phyloP scores from a whole-genome alignment of 352 stramenopile species.

The Globisporangium abappressorium region DNA sequence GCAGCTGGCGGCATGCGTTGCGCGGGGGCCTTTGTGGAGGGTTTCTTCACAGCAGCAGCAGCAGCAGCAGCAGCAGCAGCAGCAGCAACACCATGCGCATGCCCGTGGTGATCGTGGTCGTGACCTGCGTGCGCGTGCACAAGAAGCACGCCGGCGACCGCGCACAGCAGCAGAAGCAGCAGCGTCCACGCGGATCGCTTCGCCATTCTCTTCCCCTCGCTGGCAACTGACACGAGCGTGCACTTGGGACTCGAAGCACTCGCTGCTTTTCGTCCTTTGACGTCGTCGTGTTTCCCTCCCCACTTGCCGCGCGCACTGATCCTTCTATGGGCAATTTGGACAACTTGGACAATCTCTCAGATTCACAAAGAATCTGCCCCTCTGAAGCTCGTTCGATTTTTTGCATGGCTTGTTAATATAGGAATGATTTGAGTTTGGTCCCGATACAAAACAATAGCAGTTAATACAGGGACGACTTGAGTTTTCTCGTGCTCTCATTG shows the following conservation, averaged over 20 bases:
- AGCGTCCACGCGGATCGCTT: background rate
- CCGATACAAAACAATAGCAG: too few species aligned
- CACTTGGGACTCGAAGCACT: background rate
- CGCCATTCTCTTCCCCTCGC: background rate
- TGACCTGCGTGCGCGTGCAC: slow-evolving; percentile 12
- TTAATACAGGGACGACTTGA: too few species aligned
- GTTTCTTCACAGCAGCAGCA: slow-evolving; percentile 1
- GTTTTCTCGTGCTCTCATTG: too few species aligned
- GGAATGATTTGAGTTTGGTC: too few species aligned
- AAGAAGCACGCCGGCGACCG: background rate
- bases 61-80: slow-evolving; percentile 15
- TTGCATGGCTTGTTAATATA: too few species aligned
- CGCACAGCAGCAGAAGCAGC: slow-evolving; percentile 8
- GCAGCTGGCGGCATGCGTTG: background rate
- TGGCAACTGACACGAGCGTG: slow-evolving; percentile 1
- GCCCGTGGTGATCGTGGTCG: slow-evolving; percentile 10
- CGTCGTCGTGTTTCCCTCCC: background rate
- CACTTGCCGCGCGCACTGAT: background rate
- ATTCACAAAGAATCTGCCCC: too few species aligned
- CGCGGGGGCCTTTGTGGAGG: background rate
- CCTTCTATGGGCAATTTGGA: background rate
- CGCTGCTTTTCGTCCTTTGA: background rate
- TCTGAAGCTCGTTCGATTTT: too few species aligned
- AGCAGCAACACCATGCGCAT: slow-evolving; percentile 14
- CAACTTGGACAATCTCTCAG: too few species aligned